A percentile compares a stretch with the other conserved stretches of the same genome.
Evolutionary conservation across 2,329 filamentous ascomycete species (phyloP).

Genomic region (Colletotrichum noveboracense): DNA sequence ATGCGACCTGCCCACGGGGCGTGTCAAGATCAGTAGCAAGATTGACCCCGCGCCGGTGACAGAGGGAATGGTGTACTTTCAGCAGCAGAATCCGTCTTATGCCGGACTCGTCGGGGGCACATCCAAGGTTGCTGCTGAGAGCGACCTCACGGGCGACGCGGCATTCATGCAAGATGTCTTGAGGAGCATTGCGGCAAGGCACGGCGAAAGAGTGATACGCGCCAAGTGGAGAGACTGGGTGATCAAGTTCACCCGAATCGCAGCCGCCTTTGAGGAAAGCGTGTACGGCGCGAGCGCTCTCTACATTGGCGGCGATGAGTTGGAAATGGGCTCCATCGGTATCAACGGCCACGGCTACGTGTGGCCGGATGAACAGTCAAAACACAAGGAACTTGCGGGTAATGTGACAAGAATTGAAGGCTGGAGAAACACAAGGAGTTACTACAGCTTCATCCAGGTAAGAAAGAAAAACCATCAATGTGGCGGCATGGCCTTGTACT

Average conservation of each 20-base stretch:
- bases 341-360: constrained; percentile 91
- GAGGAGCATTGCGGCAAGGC: constrained; percentile 81
- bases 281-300: constrained; percentile 94
- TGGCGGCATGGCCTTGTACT: not conserved
- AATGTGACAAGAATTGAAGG: constrained; percentile 94
- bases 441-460: constrained; percentile 93
- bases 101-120: constrained; percentile 53
- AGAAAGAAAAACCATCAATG: constrained; percentile 20
- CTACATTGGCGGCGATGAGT: constrained; percentile 81
- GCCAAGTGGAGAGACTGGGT: constrained; percentile 96
- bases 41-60: constrained; percentile 83
- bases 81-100: constrained; percentile 73
- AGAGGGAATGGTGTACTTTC: constrained; percentile 86
- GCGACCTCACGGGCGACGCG: constrained; percentile 83
- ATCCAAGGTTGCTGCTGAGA: constrained; percentile 41
- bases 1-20: constrained; percentile 89
- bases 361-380: constrained; percentile 83
- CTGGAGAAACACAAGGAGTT: constrained; percentile 94
- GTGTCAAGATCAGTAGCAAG: constrained; percentile 91
- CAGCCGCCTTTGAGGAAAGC: constrained; percentile 92
- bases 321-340: constrained; percentile 60
- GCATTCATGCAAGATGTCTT: constrained; percentile 89
- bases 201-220: constrained; percentile 88
- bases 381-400: constrained; percentile 85
- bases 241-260: constrained; percentile 89